Conservation (phyloP, 2,329 filamentous ascomycete genomes). For the Nigrospora osmanthi region DNA sequence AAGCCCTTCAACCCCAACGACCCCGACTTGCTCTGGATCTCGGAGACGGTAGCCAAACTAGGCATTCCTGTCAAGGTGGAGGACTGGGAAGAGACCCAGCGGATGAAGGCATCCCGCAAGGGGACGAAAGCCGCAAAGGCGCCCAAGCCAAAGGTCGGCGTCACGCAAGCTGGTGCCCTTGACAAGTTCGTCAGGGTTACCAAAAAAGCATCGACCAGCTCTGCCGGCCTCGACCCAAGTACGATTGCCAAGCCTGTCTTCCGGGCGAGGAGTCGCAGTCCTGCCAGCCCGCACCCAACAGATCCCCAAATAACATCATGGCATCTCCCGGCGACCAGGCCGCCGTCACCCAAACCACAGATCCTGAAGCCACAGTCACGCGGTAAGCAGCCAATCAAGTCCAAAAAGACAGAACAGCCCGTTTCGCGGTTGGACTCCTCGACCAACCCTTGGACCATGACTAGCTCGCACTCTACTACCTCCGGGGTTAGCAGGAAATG, state of each 20-base stretch:
- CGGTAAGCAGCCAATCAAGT: slow-evolving; percentile 20
- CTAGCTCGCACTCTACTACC: slow-evolving; percentile 31
- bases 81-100: slow-evolving; percentile 48
- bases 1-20: slow-evolving; percentile 57
- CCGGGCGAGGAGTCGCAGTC: neutral
- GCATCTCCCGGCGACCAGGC: slow-evolving; percentile 3
- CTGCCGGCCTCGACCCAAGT: slow-evolving; percentile 1
- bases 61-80: slow-evolving; percentile 59
- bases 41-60: slow-evolving; percentile 54
- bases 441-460: slow-evolving; percentile 29
- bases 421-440: slow-evolving; percentile 9
- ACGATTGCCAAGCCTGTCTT: slow-evolving; percentile 1
- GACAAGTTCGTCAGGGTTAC: slow-evolving; percentile 32
- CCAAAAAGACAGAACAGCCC: neutral
- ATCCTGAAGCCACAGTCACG: slow-evolving; percentile 10
- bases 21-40: slow-evolving; percentile 60
- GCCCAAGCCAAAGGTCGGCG: slow-evolving; percentile 12
- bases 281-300: neutral
- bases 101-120: slow-evolving; percentile 18
- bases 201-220: slow-evolving; percentile 19
- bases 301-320: slow-evolving; percentile 8
- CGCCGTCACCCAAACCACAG: slow-evolving; percentile 1
- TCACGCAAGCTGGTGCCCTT: slow-evolving; percentile 21
- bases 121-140: slow-evolving; percentile 12
- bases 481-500: slow-evolving; percentile 24